These are phyloP conservation scores for Sideroxylon spinosum DNA, from an alignment of 179 eudicot genomes.

Conservation along the genomic window DNA sequence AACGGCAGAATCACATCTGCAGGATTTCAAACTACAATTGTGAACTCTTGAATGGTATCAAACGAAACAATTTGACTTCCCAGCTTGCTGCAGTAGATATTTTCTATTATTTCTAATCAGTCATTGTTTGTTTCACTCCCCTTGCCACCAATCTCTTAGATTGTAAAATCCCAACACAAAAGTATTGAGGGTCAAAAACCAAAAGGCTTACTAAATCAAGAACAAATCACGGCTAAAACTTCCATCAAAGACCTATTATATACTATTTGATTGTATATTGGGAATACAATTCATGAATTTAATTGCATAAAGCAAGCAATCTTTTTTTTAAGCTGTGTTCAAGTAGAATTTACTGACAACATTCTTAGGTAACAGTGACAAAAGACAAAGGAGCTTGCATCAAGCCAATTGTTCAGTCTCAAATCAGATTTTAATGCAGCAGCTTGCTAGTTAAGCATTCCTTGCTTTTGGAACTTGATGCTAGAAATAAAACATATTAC, in stretches of 20 bases:
- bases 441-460: neutral
- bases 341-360: constrained; percentile 7
- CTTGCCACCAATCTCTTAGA: neutral
- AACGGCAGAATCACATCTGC: constrained; percentile 95
- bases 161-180: neutral
- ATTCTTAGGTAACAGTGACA: neutral
- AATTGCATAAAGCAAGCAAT: neutral
- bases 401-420: neutral
- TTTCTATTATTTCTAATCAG: neutral
- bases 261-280: neutral
- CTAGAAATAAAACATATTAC: neutral
- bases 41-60: neutral
- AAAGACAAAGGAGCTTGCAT: neutral
- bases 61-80: neutral
- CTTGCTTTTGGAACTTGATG: neutral
- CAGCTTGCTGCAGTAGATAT: neutral
- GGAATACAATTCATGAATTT: neutral
- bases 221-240: neutral
- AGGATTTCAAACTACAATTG: constrained; percentile 17
- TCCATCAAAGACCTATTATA: neutral
- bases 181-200: neutral
- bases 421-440: neutral
- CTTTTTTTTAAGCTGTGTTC: neutral
- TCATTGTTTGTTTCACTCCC: neutral
- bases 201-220: neutral